Conservation (phyloP, 2,329 filamentous ascomycete genomes). For the Parafenestella ontariensis region DNA sequence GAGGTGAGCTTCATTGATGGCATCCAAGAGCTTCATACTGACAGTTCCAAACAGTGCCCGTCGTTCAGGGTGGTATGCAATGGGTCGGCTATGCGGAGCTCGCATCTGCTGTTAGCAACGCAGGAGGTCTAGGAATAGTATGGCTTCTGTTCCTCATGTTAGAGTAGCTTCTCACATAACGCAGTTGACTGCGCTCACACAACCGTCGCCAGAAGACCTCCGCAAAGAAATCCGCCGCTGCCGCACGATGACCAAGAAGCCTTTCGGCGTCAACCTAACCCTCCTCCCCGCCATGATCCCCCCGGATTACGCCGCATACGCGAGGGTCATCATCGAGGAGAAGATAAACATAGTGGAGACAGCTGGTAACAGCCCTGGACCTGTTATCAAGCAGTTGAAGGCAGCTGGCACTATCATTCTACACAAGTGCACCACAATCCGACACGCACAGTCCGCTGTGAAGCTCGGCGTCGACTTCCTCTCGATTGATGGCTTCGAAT, state of each 20-base stretch:
- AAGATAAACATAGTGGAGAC: slow-evolving; percentile 92
- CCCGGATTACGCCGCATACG: slow-evolving; percentile 91
- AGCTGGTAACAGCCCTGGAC: slow-evolving; percentile 87
- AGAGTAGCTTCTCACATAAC: slow-evolving; percentile 15
- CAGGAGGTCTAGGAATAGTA: slow-evolving; percentile 79
- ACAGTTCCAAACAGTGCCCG: slow-evolving; percentile 68
- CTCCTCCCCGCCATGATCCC: slow-evolving; percentile 88
- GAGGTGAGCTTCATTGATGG: slow-evolving; percentile 37
- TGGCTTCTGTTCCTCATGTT: not conserved
- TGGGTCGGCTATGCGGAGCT: slow-evolving; percentile 83
- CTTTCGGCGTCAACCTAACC: slow-evolving; percentile 95
- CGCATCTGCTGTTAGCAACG: slow-evolving; percentile 69
- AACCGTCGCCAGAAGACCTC: slow-evolving; percentile 88
- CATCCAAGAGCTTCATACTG: slow-evolving; percentile 44
- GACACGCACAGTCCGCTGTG: slow-evolving; percentile 16
- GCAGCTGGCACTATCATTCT: slow-evolving; percentile 78
- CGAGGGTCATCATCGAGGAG: slow-evolving; percentile 91
- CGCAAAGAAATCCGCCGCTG: slow-evolving; percentile 92
- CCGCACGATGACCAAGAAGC: slow-evolving; percentile 76
- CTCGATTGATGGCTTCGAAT: slow-evolving; percentile 64
- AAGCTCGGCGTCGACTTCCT: slow-evolving; percentile 34
- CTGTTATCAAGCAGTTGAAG: slow-evolving; percentile 89
- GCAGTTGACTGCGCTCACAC: slow-evolving; percentile 82
- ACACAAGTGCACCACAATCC: slow-evolving; percentile 89
- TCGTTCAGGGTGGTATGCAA: slow-evolving; percentile 89